Conservation (phyloP, 352 stramenopile species). For the Phytophthora meadii region DNA sequence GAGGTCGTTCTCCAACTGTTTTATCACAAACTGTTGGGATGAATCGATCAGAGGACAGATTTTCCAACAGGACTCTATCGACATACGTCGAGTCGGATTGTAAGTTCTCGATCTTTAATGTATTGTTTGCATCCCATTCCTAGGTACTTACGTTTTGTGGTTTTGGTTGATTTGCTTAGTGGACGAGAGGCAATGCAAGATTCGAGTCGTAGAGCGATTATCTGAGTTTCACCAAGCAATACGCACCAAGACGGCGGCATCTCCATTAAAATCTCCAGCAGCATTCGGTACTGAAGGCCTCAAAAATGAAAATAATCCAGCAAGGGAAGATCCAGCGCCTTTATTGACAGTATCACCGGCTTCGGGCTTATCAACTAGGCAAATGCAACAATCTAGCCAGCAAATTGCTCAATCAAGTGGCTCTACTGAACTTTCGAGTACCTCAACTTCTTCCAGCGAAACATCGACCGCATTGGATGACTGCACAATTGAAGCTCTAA, state of each 20-base stretch:
- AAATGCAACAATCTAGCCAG: constrained; percentile 11
- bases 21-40: constrained; percentile 13
- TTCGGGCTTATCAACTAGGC: constrained; percentile 13
- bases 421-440: constrained; percentile 3
- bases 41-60: constrained; percentile 26
- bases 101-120: constrained; percentile 33
- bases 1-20: constrained; percentile 51
- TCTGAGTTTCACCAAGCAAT: constrained; percentile 87
- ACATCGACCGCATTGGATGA: constrained; percentile 59
- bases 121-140: neutral
- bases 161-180: constrained; percentile 48
- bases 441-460: constrained; percentile 22
- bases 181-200: constrained; percentile 89
- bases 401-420: constrained; percentile 5
- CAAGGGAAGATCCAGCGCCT: constrained; percentile 5
- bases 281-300: constrained; percentile 1
- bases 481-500: constrained; percentile 75
- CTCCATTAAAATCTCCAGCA: constrained; percentile 12
- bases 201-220: constrained; percentile 84
- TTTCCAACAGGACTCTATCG: constrained; percentile 52
- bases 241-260: constrained; percentile 49
- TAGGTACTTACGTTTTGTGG: constrained; percentile 4
- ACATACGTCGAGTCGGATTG: constrained; percentile 75
- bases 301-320: neutral
- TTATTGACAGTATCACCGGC: neutral